phyloP scores from a whole-genome alignment of 257 asterid species.

The Solanum stenotomum region DNA sequence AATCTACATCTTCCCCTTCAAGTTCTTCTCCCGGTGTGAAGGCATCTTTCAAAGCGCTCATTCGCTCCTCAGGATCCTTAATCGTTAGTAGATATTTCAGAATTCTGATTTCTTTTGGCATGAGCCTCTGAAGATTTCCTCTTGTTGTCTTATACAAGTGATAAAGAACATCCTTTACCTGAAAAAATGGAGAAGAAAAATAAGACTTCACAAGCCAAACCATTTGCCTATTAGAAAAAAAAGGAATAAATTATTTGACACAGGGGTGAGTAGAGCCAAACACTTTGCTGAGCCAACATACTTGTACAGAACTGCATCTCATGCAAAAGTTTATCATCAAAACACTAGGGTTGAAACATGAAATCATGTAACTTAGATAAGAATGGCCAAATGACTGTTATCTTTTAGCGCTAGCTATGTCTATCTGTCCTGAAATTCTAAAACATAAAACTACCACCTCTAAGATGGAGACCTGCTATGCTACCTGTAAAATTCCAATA shows the following conservation, averaged over 20 bases:
- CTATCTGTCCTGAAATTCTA: background rate
- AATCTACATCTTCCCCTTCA: slow-evolving; percentile 61
- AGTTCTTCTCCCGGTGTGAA: slow-evolving; percentile 91
- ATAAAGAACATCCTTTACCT: slow-evolving; percentile 78
- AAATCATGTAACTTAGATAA: background rate
- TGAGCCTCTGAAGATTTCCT: slow-evolving; percentile 77
- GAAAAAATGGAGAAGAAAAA: background rate
- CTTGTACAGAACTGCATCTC: background rate
- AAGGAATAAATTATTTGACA: background rate
- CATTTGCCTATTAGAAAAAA: background rate
- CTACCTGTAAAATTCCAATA: background rate
- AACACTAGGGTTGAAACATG: background rate
- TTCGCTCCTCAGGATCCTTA: slow-evolving; percentile 73
- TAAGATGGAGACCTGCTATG: background rate
- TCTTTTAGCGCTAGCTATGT: background rate
- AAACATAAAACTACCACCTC: background rate
- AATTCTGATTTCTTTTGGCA: slow-evolving; percentile 92
- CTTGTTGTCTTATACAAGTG: slow-evolving; percentile 64
- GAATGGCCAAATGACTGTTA: background rate
- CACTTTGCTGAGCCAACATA: background rate
- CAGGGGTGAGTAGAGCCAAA: background rate
- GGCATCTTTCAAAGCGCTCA: slow-evolving; percentile 70
- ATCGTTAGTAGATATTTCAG: slow-evolving; percentile 72
- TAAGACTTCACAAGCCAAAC: background rate
- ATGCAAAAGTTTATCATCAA: background rate